Conservation (phyloP, 805 yeast species). For the Starmera dryadoides region DNA sequence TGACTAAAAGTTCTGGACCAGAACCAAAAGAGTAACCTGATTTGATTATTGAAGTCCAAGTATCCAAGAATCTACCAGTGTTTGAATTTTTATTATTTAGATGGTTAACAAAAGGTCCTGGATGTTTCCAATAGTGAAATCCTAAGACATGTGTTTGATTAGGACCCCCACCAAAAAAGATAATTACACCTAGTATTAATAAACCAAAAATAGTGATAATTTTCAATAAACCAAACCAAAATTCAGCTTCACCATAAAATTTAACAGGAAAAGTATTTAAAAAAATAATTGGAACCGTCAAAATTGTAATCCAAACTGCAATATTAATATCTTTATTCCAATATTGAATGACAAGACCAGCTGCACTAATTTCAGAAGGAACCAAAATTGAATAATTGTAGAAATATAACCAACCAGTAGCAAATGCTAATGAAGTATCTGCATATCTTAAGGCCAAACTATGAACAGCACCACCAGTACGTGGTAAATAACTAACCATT, state of each 20-base stretch:
- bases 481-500: slow-evolving; percentile 49
- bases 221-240: slow-evolving; percentile 54
- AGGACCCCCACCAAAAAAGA: slow-evolving; percentile 62
- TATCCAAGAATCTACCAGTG: slow-evolving; percentile 53
- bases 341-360: slow-evolving; percentile 37
- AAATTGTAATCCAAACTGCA: slow-evolving; percentile 39
- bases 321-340: slow-evolving; percentile 35
- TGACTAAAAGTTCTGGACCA: slow-evolving; percentile 51
- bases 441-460: slow-evolving; percentile 45
- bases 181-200: slow-evolving; percentile 45
- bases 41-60: slow-evolving; percentile 51
- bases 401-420: slow-evolving; percentile 37
- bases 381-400: slow-evolving; percentile 33
- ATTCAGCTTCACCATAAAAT: slow-evolving; percentile 43
- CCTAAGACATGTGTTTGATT: slow-evolving; percentile 41
- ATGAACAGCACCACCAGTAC: slow-evolving; percentile 53
- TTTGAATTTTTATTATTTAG: slow-evolving; percentile 36
- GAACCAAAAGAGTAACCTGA: slow-evolving; percentile 57
- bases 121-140: slow-evolving; percentile 52
- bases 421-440: slow-evolving; percentile 40
- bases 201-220: slow-evolving; percentile 59
- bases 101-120: slow-evolving; percentile 40
- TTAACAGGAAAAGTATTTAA: slow-evolving; percentile 29
- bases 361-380: slow-evolving; percentile 39
- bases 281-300: slow-evolving; percentile 27